These are phyloP conservation scores for Termitomyces sp. DNA, from an alignment of 768 basidiomycete species.

Conservation along the genomic window DNA sequence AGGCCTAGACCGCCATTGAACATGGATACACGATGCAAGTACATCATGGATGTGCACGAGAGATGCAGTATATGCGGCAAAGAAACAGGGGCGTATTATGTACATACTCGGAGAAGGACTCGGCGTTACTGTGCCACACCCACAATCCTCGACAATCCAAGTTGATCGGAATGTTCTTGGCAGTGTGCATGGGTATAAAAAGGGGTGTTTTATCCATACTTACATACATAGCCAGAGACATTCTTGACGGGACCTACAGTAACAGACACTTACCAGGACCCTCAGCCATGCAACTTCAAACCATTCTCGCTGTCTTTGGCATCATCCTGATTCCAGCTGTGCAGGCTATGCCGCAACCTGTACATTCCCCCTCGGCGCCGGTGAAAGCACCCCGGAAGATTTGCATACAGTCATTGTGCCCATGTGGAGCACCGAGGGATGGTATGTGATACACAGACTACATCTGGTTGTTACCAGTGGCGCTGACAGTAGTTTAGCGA, in stretches of 20 bases:
- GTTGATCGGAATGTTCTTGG: not conserved
- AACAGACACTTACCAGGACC: too few species aligned
- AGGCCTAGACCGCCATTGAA: not conserved
- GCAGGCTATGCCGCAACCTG: not conserved
- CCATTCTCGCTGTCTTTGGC: not conserved
- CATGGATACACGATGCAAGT: not conserved
- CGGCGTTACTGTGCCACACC: not conserved
- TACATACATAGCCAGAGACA: not conserved
- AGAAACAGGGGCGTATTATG: not conserved
- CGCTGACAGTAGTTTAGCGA: not conserved
- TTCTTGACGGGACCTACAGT: not conserved
- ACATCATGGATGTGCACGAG: not conserved
- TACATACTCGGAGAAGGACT: not conserved
- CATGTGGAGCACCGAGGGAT: not conserved
- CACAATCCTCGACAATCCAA: not conserved
- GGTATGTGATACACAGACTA: not conserved
- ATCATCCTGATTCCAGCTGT: not conserved
- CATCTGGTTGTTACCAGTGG: not conserved
- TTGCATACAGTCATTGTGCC: constrained; percentile 3
- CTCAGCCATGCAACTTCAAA: not conserved
- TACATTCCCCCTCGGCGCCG: not conserved
- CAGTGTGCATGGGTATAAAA: not conserved
- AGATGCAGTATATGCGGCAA: not conserved
- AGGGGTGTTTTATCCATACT: not conserved
- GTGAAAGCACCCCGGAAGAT: not conserved